These are phyloP conservation scores for Zygosaccharomyces pseudorouxii DNA, from an alignment of 805 yeast species.

Conservation along the genomic window DNA sequence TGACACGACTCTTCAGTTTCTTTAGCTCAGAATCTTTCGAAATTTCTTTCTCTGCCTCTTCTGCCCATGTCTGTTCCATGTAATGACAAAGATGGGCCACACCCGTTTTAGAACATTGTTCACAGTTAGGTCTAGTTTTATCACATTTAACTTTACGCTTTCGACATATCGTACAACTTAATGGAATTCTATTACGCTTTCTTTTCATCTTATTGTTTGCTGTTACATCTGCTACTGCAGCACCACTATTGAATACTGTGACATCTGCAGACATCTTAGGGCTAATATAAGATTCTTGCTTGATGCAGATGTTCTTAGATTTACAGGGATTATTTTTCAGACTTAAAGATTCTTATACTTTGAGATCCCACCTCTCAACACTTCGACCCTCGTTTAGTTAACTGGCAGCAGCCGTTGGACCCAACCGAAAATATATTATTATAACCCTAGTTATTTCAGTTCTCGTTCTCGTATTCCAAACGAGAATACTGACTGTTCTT, in stretches of 20 bases:
- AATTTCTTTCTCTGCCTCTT: conserved; percentile 44
- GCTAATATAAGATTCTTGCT: background rate
- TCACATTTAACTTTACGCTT: conserved; percentile 49
- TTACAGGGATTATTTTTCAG: background rate
- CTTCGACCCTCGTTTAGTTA: background rate
- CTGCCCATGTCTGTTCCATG: conserved; percentile 58
- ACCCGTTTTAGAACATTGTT: conserved; percentile 53
- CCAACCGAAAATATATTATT: background rate
- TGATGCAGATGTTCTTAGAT: background rate
- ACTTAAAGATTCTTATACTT: background rate
- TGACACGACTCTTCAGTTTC: conserved; percentile 54
- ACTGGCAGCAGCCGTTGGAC: background rate
- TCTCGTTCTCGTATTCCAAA: background rate
- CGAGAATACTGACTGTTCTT: background rate
- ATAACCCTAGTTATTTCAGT: background rate
- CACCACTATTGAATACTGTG: conserved; percentile 3
- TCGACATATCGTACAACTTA: conserved; percentile 46
- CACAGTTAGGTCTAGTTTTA: conserved; percentile 50
- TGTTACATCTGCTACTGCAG: background rate
- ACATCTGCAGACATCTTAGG: conserved; percentile 12
- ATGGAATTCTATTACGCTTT: conserved; percentile 46
- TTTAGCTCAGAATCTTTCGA: conserved; percentile 44
- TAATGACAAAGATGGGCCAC: conserved; percentile 55
- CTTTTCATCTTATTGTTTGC: conserved; percentile 25
- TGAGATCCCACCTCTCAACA: background rate